A percentile compares a stretch with the other conserved stretches of the same genome.
phyloP scores from a whole-genome alignment of 805 yeast genomes.

The Candida vartiovaarae region DNA sequence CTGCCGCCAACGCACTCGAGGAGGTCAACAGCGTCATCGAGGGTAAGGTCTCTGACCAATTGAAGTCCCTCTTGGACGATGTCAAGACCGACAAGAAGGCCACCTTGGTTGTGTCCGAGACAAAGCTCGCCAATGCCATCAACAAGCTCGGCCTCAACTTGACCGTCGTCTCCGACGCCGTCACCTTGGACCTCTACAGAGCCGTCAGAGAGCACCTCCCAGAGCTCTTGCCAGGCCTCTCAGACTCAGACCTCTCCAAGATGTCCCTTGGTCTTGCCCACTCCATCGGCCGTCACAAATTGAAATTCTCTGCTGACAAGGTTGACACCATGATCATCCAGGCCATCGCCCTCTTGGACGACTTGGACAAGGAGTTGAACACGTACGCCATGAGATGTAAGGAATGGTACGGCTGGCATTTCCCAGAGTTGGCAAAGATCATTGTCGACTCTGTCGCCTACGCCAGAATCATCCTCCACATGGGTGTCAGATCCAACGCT shows the following conservation, averaged over 20 bases:
- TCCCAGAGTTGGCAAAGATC: conserved; percentile 98
- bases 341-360: conserved; percentile 95
- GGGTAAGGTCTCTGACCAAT: conserved; percentile 85
- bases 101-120: conserved; percentile 85
- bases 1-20: conserved; percentile 94
- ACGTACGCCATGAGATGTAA: conserved; percentile 98
- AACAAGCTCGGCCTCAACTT: conserved; percentile 88
- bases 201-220: conserved; percentile 93
- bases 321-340: conserved; percentile 99
- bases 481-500: conserved; percentile 93
- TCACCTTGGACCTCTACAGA: conserved; percentile 89
- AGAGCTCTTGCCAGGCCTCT: conserved; percentile 87
- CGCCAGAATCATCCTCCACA: conserved; percentile 86
- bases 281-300: conserved; percentile 96
- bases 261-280: conserved; percentile 99
- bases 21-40: conserved; percentile 90
- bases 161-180: conserved; percentile 89
- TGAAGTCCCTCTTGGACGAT: conserved; percentile 69
- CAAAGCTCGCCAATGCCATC: conserved; percentile 93
- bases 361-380: conserved; percentile 94
- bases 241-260: conserved; percentile 75
- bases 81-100: conserved; percentile 76
- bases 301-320: conserved; percentile 95
- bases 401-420: conserved; percentile 99
- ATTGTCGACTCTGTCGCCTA: conserved; percentile 93